Evolutionary conservation across 352 stramenopile genomes (phyloP).

Genomic region (Globisporangium polare): DNA sequence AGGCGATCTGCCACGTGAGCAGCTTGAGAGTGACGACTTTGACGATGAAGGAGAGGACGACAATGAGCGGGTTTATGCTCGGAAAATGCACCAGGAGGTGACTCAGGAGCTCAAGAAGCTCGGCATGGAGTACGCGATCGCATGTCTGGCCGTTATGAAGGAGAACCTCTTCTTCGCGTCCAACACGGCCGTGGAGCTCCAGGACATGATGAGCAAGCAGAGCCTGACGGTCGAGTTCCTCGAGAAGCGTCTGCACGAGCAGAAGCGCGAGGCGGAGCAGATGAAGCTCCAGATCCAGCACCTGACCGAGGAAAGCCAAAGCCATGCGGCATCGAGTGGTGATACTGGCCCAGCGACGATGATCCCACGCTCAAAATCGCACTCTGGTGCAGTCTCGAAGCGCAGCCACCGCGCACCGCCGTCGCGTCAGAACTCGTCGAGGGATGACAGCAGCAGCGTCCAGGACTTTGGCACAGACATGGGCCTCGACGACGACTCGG

Average conservation of each 20-base stretch:
- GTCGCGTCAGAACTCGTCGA: slow-evolving; percentile 1
- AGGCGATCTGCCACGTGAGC: slow-evolving; percentile 38
- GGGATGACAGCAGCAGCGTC: slow-evolving; percentile 8
- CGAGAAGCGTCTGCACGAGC: slow-evolving; percentile 54
- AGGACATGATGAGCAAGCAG: slow-evolving; percentile 58
- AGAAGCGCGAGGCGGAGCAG: slow-evolving; percentile 47
- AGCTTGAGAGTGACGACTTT: slow-evolving; percentile 10
- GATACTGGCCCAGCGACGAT: not conserved
- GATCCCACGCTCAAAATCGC: slow-evolving; percentile 28
- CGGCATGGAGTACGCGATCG: slow-evolving; percentile 46
- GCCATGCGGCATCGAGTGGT: not conserved
- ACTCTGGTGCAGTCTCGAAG: slow-evolving; percentile 16
- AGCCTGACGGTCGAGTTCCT: slow-evolving; percentile 44
- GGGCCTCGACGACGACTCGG: slow-evolving; percentile 31
- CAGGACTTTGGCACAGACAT: slow-evolving; percentile 14
- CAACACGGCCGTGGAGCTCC: slow-evolving; percentile 50
- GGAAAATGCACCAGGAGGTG: slow-evolving; percentile 30
- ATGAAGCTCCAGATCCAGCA: slow-evolving; percentile 44
- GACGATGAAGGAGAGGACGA: slow-evolving; percentile 16
- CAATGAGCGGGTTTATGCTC: slow-evolving; percentile 15
- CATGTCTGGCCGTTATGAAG: slow-evolving; percentile 55
- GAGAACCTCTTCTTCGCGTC: slow-evolving; percentile 68
- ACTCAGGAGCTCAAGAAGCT: slow-evolving; percentile 34
- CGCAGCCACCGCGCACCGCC: not conserved
- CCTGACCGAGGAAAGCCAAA: slow-evolving; percentile 15